Conservation (phyloP, 2,329 filamentous ascomycete species). For the Shiraia bambusicola region DNA sequence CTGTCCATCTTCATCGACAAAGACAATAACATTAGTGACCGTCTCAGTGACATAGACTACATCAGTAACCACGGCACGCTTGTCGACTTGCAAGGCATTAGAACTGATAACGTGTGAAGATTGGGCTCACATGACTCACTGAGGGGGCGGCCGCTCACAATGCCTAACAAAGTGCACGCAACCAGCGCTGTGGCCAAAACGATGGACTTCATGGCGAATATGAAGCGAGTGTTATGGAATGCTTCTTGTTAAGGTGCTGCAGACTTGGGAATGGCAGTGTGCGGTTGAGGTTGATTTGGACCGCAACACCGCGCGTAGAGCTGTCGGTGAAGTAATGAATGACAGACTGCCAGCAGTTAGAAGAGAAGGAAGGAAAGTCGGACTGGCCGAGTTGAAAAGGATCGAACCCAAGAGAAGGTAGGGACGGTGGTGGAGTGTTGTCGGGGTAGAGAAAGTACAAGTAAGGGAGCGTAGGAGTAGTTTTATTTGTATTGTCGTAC, state of each 20-base stretch:
- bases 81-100: constrained; percentile 25
- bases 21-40: constrained; percentile 34
- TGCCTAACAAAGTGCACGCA: constrained; percentile 43
- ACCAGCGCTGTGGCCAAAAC: constrained; percentile 40
- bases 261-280: constrained; percentile 16
- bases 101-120: neutral
- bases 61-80: constrained; percentile 38
- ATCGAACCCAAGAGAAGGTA: constrained; percentile 14
- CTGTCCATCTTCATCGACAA: constrained; percentile 33
- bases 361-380: constrained; percentile 22
- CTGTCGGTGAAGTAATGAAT: constrained; percentile 17
- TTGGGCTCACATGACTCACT: constrained; percentile 20
- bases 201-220: constrained; percentile 49
- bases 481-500: constrained; percentile 16
- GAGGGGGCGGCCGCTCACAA: constrained; percentile 48
- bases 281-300: constrained; percentile 6
- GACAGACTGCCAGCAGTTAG: constrained; percentile 27
- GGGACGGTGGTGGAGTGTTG: constrained; percentile 17
- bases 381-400: constrained; percentile 21
- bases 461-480: constrained; percentile 13
- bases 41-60: constrained; percentile 34
- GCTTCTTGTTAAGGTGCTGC: constrained; percentile 20
- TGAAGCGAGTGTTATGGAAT: constrained; percentile 38
- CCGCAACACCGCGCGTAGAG: constrained; percentile 4
- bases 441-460: constrained; percentile 14